phyloP scores from a whole-genome alignment of 139 green algal species.

The Closterium sp. region DNA sequence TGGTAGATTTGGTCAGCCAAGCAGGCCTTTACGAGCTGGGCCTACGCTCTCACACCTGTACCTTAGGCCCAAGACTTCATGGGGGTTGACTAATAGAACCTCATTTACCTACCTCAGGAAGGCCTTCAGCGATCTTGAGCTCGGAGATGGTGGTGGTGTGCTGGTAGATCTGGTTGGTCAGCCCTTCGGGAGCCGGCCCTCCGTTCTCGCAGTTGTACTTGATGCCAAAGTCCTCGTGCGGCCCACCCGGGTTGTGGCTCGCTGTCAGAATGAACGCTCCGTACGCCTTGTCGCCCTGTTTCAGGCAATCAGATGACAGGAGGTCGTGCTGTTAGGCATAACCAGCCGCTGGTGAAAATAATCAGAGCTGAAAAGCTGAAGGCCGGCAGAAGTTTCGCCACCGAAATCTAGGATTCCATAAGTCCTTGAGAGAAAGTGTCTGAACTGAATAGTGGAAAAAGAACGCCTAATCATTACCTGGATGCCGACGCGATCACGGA shows the following conservation, averaged over 20 bases:
- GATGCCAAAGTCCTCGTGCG: slow-evolving; percentile 56
- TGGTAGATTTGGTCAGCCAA: slow-evolving; percentile 73
- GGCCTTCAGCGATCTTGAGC: slow-evolving; percentile 78
- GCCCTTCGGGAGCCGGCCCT: slow-evolving; percentile 47
- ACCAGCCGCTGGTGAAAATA: not conserved
- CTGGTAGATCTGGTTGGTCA: slow-evolving; percentile 73
- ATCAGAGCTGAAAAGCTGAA: not conserved
- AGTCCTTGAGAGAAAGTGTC: not conserved
- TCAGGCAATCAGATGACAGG: not conserved
- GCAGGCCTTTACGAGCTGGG: slow-evolving; percentile 45
- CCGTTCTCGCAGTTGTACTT: slow-evolving; percentile 62
- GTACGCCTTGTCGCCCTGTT: not conserved
- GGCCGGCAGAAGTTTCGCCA: not conserved
- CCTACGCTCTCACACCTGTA: slow-evolving; percentile 56
- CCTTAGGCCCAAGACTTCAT: slow-evolving; percentile 58
- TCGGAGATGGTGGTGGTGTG: slow-evolving; percentile 78
- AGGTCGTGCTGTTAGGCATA: not conserved
- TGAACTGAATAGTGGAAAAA: not conserved
- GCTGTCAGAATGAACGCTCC: not conserved
- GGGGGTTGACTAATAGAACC: no score
- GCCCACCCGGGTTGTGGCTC: not conserved
- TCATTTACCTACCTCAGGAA: slow-evolving; percentile 65
- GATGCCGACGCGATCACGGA: slow-evolving; percentile 43
- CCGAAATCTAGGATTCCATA: not conserved
- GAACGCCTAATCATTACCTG: not conserved